Evolutionary conservation across 202 grass and related monocot genomes (phyloP), one percentile per base, ranked within the genome.

Genomic region (Alloteropsis angusta): DNA sequence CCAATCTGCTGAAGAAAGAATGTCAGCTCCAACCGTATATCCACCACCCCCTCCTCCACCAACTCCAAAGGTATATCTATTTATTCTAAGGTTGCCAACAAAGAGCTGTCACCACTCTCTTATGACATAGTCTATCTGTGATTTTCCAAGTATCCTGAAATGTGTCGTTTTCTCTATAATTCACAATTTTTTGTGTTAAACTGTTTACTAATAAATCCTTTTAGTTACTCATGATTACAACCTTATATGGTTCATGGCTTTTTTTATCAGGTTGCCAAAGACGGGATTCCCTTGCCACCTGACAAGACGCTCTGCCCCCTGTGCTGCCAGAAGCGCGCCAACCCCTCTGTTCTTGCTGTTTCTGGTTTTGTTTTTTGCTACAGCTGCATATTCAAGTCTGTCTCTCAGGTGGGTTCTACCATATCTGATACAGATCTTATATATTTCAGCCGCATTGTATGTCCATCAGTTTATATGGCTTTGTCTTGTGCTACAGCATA

Each of bases 291-390:
- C 43, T 91, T 99, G 80, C 92, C 88, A 42, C 54, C 61, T 42
- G 92, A 93, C 86, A 77, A 36, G 53, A 89, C 88, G 4, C 39
- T 96, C n/a, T 99, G 96, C 64, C 90, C 92, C 21, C 72, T 99
- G 17, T 99, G 96, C 84, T 91, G 90, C 50, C 92, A 99, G 76
- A 96, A 96, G 65, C 92, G 90, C 15, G 47, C 55, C 70, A 96
- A 99, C 71, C 96, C 90, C 19, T 99, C 96, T 23, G 92, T 99
- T 86, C 68, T 96, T 64, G 71, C 90, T 37, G 90, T 88, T 93
- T 99, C 96, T 79, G 96, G 96, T 90, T 99, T 99, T 93, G 96
- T 89, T 9, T 99, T 99, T 83, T 99, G 96, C 88, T 99, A 96
- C 80, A 82, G 80, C 71, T 99, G 96, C 85, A 84, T 99, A 86